Base-by-base conservation (phyloP, 2,329 filamentous ascomycete genomes). In the Epicoccum sorghinum region DNA sequence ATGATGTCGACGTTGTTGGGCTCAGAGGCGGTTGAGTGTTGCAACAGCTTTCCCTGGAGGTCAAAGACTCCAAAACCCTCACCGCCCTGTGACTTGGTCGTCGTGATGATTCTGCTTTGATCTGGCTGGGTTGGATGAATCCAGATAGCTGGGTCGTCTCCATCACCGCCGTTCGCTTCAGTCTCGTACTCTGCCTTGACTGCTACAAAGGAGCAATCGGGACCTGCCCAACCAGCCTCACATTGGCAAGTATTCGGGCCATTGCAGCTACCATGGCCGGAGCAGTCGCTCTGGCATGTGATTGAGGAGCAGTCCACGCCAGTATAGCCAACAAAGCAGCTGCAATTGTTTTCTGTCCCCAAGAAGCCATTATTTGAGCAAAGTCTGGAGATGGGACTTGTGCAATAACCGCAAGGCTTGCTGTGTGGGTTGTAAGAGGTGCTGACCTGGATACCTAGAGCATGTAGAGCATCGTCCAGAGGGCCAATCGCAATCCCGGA, bases 1-100 rank as follows among this genome's bases (percentile, higher is more conserved):
- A 84, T 81, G 24, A 83, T 73, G 45, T 84, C 82, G 0, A 83
- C 80, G 33, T 84, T 83, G 55, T 83, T 82, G 0, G 82, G 82
- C 48, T 83, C 73, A 1, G 73, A 75, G 0, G 80, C 80, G 0
- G 65, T 52, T 6, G 81, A 69, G 3, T 74, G 73, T 60, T 83
- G 80, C 0, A 83, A 52, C 2, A 79, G 66, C 24, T 79, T 81
- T 0, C 82, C 81, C 7, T 71, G 67, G 1, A 83, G 64, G 48
- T 83, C 78, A 30, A 81, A 83, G 0, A 83, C 78, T 0, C 71
- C 76, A 4, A 84, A 73, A 0, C 82, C 81, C 6, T 80, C 77
- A 0, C 80, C 80, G 1, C 73, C 63, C 4, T 77, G 74, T 1
- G 80, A 82, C 59, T 83, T 83, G 10, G 79, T 81, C 0, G 82